These are phyloP conservation scores for Epichloe coenophiala DNA, from an alignment of 2,329 filamentous ascomycete species.

Conservation along the genomic window DNA sequence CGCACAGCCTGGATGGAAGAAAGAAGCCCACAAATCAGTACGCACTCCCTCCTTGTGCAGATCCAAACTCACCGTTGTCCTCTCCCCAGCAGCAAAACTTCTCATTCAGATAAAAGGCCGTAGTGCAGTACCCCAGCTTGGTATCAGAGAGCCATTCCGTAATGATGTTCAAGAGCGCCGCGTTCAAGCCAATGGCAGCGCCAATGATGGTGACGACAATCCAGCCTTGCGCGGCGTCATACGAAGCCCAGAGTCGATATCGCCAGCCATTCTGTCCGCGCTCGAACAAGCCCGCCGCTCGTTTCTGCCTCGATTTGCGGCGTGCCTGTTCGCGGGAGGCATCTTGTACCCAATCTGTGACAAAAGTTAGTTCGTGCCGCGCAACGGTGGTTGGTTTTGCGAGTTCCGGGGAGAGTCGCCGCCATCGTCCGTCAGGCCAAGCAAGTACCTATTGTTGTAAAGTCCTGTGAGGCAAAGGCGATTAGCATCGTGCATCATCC, in stretches of 20 bases:
- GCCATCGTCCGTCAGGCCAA: too few species aligned
- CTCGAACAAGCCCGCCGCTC: slow-evolving; percentile 59
- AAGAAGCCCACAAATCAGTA: not conserved
- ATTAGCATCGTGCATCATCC: not conserved
- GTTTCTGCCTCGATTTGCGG: slow-evolving; percentile 60
- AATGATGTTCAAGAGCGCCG: slow-evolving; percentile 83
- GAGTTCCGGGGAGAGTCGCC: too few species aligned
- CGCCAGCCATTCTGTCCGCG: slow-evolving; percentile 62
- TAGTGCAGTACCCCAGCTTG: slow-evolving; percentile 90
- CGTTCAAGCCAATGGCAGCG: slow-evolving; percentile 83
- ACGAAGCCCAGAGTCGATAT: slow-evolving; percentile 68
- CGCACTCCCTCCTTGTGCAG: not conserved
- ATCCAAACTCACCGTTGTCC: slow-evolving; percentile 50
- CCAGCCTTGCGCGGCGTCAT: slow-evolving; percentile 95
- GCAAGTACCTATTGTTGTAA: slow-evolving; percentile 67
- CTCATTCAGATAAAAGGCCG: slow-evolving; percentile 93
- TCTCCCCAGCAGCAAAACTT: slow-evolving; percentile 97
- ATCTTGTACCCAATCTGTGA: slow-evolving; percentile 88
- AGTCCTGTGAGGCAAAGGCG: slow-evolving; percentile 42
- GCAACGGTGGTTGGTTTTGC: too few species aligned
- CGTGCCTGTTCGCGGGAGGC: slow-evolving; percentile 79
- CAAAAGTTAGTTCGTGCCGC: not conserved
- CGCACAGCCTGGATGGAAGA: slow-evolving; percentile 46
- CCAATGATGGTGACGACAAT: slow-evolving; percentile 92
- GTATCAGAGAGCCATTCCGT: slow-evolving; percentile 96